These are phyloP conservation scores for Trichoderma orchidacearum DNA, from an alignment of 495 filamentous ascomycete species.

Conservation along the genomic window DNA sequence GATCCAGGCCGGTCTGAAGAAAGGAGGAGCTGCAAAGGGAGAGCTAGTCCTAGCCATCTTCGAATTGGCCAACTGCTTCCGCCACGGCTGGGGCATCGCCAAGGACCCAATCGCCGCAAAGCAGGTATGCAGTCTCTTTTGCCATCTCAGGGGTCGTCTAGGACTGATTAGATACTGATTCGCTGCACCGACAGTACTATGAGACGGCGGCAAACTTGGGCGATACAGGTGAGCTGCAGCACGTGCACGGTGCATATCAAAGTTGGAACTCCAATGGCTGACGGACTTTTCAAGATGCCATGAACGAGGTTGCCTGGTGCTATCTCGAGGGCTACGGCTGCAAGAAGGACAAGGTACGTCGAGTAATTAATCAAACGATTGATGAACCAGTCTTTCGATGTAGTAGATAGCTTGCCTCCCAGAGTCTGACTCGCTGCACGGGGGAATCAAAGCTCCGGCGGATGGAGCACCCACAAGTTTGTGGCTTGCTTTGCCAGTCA, in stretches of 20 bases:
- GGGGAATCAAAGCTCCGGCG: neutral
- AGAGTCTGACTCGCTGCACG: neutral
- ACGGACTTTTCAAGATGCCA: conserved; percentile 52
- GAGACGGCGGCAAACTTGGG: conserved; percentile 93
- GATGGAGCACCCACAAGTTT: neutral
- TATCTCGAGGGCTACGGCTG: conserved; percentile 89
- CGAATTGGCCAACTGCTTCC: conserved; percentile 89
- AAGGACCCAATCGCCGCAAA: conserved; percentile 81
- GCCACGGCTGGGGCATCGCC: conserved; percentile 86
- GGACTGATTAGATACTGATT: neutral
- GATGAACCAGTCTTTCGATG: too few relatives aligned
- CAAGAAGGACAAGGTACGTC: conserved; percentile 91
- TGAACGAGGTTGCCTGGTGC: conserved; percentile 96
- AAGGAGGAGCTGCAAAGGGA: conserved; percentile 88
- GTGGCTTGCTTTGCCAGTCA: neutral
- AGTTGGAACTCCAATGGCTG: conserved; percentile 3
- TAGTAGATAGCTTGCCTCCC: neutral
- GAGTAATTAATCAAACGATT: neutral
- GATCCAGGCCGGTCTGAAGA: conserved; percentile 72
- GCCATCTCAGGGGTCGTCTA: neutral
- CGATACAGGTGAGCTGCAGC: conserved; percentile 48
- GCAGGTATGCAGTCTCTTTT: conserved; percentile 23
- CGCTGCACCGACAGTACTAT: conserved; percentile 54
- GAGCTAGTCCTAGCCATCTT: conserved; percentile 97
- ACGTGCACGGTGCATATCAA: neutral